A percentile compares a stretch with the other conserved stretches of the same genome.
These are phyloP conservation scores for Thraustochytrium striatum DNA, from an alignment of 352 stramenopile species.

Conservation along the genomic window DNA sequence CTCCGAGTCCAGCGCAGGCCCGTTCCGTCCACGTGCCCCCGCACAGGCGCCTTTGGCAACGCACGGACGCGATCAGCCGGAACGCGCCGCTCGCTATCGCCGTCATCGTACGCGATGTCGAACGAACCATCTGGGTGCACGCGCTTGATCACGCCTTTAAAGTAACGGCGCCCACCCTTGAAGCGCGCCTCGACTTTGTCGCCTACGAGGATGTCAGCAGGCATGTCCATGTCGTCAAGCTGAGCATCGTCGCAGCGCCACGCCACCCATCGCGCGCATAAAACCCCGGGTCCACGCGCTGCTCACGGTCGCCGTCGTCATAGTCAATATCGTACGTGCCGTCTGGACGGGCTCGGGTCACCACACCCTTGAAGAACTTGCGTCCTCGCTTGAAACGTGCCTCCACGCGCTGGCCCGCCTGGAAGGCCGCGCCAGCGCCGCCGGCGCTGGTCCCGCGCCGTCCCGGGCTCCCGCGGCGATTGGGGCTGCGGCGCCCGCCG, in stretches of 20 bases:
- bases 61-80: neutral
- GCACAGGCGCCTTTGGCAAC: neutral
- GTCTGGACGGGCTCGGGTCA: slow-evolving; percentile 61
- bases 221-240: neutral
- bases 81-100: slow-evolving; percentile 64
- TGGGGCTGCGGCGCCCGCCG: too few relatives aligned
- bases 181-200: slow-evolving; percentile 67
- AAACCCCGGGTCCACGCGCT: neutral
- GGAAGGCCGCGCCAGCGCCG: neutral
- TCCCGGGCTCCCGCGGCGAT: too few relatives aligned
- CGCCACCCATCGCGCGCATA: neutral
- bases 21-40: too few relatives aligned
- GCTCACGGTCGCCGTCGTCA: slow-evolving; percentile 65
- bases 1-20: too few relatives aligned
- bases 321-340: slow-evolving; percentile 63
- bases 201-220: slow-evolving; percentile 30
- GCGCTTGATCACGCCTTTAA: slow-evolving; percentile 64
- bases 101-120: slow-evolving; percentile 71
- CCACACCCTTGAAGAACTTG: slow-evolving; percentile 63
- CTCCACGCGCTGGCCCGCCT: slow-evolving; percentile 30
- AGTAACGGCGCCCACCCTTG: slow-evolving; percentile 65
- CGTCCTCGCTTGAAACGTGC: slow-evolving; percentile 49
- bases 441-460: neutral
- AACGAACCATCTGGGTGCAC: slow-evolving; percentile 63
- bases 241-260: neutral